These are phyloP conservation scores for Saccharomyces hybrid DNA, from an alignment of 1,139 yeast genomes.

Conservation along the genomic window DNA sequence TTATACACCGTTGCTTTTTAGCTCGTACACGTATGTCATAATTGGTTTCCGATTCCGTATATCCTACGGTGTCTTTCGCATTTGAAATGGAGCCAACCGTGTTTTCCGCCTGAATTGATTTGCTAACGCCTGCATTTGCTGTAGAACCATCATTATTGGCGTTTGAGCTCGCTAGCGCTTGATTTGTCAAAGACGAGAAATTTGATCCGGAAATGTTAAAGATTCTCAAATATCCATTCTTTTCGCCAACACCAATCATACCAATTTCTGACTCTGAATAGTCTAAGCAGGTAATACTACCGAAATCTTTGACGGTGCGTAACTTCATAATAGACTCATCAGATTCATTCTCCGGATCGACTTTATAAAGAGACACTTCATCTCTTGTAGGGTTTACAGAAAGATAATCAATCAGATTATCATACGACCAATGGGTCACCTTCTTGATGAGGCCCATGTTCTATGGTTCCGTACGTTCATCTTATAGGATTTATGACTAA, in stretches of 20 bases:
- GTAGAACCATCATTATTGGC: neutral
- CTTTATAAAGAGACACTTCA: constrained; percentile 32
- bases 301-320: constrained; percentile 55
- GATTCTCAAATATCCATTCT: constrained; percentile 58
- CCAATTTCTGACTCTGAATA: constrained; percentile 54
- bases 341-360: constrained; percentile 31
- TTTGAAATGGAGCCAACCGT: neutral
- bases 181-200: neutral
- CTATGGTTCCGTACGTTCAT: neutral
- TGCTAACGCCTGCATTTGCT: neutral
- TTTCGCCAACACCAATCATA: constrained; percentile 63
- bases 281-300: constrained; percentile 62
- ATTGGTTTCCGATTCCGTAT: constrained; percentile 10
- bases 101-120: constrained; percentile 2
- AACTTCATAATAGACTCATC: constrained; percentile 41
- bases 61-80: constrained; percentile 5
- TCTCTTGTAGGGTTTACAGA: constrained; percentile 34
- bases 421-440: constrained; percentile 28
- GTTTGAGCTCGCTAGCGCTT: neutral
- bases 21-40: constrained; percentile 40
- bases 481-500: neutral
- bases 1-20: constrained; percentile 67
- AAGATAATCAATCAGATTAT: constrained; percentile 26
- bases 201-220: constrained; percentile 43
- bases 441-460: constrained; percentile 29